Base-by-base conservation (phyloP, 1,284 basidiomycete genomes). In the Apiotrichum akiyoshidainum region DNA sequence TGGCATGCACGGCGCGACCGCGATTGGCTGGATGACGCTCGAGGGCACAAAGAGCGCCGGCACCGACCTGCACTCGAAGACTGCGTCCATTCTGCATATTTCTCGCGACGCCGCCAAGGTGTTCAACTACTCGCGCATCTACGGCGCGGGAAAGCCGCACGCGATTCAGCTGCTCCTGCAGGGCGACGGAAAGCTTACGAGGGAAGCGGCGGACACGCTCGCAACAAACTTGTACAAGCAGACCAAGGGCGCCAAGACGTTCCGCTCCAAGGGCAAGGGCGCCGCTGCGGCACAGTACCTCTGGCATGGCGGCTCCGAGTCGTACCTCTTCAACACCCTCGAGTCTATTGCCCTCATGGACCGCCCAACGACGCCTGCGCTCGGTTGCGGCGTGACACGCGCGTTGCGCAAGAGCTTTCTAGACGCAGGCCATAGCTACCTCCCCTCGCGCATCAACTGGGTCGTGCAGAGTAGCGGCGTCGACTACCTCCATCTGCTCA, bases 1-100 rank as follows among this genome's bases (percentile, higher is more conserved):
- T 73, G 96, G 95, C 10, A 78, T 97, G 58, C 95, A 99, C 68
- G 95, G 96, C 17, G 92, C 93, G 4, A 97, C 94, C 1, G 93
- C 95, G 0, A 87, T 99, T 47, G 96, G 95, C 0, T 99, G 95
- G 96, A 99, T 99, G 95, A 99, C 95, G 13, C 84, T 99, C 31
- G 96, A 99, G 77, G 96, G 96, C 1, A 97, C 94, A n/a, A 99
- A 99, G 78, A 83, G 87, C 0, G 88, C 89, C 0, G 95, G 93
- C 7, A 99, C 95, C 3, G 96, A 99, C 78, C 80, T 99, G 53
- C 95, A 99, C 73, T 97, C 93, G 31, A 98, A 97, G 80, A 97
- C 95, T 10, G 96, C 95, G 8, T 86, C 80, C 59, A 99, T 99
- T 67, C 80, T 99, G 50, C 90, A 92, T 21, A 97, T 94, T 61